Evolutionary conservation across 2,329 filamentous ascomycete species (phyloP).

Genomic region (Alternaria conjuncta): DNA sequence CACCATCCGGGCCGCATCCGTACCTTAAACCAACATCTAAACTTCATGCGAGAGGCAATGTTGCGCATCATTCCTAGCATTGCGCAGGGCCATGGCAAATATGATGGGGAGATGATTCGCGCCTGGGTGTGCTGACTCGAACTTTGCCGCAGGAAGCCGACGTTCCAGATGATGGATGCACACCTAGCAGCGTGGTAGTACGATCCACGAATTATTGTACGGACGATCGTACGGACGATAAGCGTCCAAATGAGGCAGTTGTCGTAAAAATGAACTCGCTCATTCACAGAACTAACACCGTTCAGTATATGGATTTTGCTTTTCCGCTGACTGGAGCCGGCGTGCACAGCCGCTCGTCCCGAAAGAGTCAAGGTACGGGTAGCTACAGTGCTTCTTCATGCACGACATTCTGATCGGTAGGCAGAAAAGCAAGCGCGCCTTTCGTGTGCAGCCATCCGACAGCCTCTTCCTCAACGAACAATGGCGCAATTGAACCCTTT

Average conservation of each 20-base stretch:
- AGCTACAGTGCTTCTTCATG: conserved; percentile 2
- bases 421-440: neutral
- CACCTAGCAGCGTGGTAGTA: neutral
- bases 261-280: neutral
- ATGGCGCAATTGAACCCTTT: conserved; percentile 1
- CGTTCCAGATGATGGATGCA: conserved; percentile 3
- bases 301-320: neutral
- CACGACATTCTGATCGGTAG: conserved; percentile 6
- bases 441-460: neutral
- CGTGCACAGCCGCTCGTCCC: neutral
- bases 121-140: conserved; percentile 3
- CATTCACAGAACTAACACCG: neutral
- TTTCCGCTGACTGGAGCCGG: neutral
- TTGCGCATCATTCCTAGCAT: conserved; percentile 1
- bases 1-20: conserved; percentile 14
- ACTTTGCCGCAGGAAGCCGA: conserved; percentile 1
- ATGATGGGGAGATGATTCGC: neutral
- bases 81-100: neutral
- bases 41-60: neutral
- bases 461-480: neutral
- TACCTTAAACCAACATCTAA: conserved; percentile 14
- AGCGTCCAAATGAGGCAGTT: neutral
- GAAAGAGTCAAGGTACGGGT: conserved; percentile 2
- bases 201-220: neutral
- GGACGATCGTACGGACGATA: neutral